Percentiles rank a stretch among this genome's conserved stretches.
Evolutionary conservation across 306 rosid genomes (phyloP).

Genomic region (Gillenia trifoliata): DNA sequence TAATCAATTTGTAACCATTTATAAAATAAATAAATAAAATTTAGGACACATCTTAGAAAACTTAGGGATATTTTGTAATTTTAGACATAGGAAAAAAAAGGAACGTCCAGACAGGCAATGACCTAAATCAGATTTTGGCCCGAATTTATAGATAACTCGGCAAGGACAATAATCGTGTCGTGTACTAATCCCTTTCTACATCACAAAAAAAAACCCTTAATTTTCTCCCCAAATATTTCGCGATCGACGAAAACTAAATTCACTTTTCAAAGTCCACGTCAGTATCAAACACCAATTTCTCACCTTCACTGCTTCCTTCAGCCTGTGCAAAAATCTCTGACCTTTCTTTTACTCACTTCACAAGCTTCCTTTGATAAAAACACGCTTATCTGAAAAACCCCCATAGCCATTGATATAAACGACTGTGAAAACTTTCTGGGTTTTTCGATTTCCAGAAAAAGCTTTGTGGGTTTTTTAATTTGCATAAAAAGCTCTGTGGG

Average conservation of each 20-base stretch:
- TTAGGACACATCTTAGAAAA: neutral
- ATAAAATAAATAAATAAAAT: neutral
- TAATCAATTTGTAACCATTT: neutral
- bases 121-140: neutral
- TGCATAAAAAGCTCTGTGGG: neutral
- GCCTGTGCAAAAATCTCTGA: constrained; percentile 6
- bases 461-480: neutral
- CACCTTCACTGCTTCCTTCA: constrained; percentile 4
- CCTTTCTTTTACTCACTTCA: constrained; percentile 27
- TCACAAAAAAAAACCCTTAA: neutral
- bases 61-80: neutral
- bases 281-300: constrained; percentile 2
- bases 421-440: neutral
- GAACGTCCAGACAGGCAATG: neutral
- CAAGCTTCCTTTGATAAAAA: constrained; percentile 24
- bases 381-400: constrained; percentile 4
- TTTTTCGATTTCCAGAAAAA: neutral
- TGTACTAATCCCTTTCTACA: neutral
- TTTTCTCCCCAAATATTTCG: neutral
- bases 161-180: neutral
- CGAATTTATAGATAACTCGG: neutral
- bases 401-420: neutral
- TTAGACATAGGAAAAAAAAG: neutral
- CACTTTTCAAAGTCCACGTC: constrained; percentile 26
- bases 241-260: neutral